Conservation (phyloP, 1,284 basidiomycete genomes). For the Naganishia cerealis region DNA sequence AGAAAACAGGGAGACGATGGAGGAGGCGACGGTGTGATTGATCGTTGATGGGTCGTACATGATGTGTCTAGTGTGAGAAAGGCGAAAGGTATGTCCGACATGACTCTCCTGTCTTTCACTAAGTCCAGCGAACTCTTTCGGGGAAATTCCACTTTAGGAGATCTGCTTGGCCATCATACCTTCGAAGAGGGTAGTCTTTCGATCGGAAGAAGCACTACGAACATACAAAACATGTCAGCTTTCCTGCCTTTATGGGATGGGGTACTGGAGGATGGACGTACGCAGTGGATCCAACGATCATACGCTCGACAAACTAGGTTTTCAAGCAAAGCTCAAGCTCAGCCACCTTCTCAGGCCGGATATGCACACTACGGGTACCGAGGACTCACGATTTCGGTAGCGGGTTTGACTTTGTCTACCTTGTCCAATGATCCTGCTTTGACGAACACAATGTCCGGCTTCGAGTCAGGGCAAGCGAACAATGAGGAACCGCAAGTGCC, state of each 20-base stretch:
- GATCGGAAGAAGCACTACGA: not conserved
- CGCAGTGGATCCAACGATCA: constrained; percentile 8
- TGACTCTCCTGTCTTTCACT: too few species aligned
- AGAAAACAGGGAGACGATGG: too few species aligned
- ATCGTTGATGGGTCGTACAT: too few species aligned
- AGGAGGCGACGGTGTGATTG: too few species aligned
- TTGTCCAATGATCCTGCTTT: constrained; percentile 20
- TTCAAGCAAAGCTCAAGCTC: not conserved
- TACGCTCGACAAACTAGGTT: constrained; percentile 7
- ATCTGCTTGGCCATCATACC: constrained; percentile 7
- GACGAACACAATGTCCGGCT: constrained; percentile 15
- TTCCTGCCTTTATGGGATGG: not conserved
- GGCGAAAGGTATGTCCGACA: too few species aligned
- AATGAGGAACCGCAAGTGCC: constrained; percentile 10
- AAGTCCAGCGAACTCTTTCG: too few species aligned
- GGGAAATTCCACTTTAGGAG: too few species aligned
- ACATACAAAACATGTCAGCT: not conserved
- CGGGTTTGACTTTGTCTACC: constrained; percentile 12
- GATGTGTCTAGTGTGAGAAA: too few species aligned
- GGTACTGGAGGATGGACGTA: not conserved
- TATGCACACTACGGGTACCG: too few species aligned
- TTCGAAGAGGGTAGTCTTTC: constrained; percentile 12
- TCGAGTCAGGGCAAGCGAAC: constrained; percentile 1
- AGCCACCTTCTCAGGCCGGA: not conserved
- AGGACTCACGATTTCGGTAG: constrained; percentile 8